These are phyloP conservation scores for Diplodia seriata DNA, from an alignment of 2,329 filamentous ascomycete genomes.

Conservation along the genomic window DNA sequence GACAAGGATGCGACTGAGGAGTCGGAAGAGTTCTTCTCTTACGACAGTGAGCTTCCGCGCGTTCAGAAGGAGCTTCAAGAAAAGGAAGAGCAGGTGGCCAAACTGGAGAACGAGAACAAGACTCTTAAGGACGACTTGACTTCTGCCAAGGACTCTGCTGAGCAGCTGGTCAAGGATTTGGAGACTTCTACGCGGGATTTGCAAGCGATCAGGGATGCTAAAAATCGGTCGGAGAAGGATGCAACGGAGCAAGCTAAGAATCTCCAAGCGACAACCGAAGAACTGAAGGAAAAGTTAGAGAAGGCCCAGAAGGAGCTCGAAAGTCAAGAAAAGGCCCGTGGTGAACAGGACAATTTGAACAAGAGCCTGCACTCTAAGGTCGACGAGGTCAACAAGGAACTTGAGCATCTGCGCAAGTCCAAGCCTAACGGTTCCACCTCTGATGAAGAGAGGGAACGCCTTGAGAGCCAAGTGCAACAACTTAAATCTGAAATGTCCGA, in stretches of 20 bases:
- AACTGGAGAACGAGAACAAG: slow-evolving; percentile 72
- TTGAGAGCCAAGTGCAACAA: slow-evolving; percentile 42
- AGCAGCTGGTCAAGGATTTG: slow-evolving; percentile 61
- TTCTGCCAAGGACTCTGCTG: slow-evolving; percentile 70
- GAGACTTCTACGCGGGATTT: slow-evolving; percentile 73
- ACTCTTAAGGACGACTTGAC: slow-evolving; percentile 73
- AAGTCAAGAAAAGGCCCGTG: slow-evolving; percentile 22
- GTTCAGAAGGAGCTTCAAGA: slow-evolving; percentile 77
- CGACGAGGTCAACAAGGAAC: slow-evolving; percentile 51
- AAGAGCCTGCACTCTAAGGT: slow-evolving; percentile 44
- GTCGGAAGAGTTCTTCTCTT: slow-evolving; percentile 86
- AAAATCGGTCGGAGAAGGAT: slow-evolving; percentile 51
- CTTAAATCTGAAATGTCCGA: slow-evolving; percentile 44
- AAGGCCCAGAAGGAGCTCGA: slow-evolving; percentile 32
- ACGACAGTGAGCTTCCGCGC: slow-evolving; percentile 83
- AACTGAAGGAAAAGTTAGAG: slow-evolving; percentile 36
- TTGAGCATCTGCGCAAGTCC: slow-evolving; percentile 58
- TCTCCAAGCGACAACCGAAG: slow-evolving; percentile 38
- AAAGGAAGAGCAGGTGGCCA: slow-evolving; percentile 73
- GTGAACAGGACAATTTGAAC: slow-evolving; percentile 48
- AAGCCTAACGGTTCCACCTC: slow-evolving; percentile 27
- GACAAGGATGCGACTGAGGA: slow-evolving; percentile 43
- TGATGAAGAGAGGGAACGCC: slow-evolving; percentile 40
- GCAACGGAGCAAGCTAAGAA: slow-evolving; percentile 42
- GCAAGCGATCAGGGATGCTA: slow-evolving; percentile 60